Percentiles rank a stretch among this genome's conserved stretches.
These are phyloP conservation scores for Blastocystis sp. DNA, from an alignment of 352 stramenopile genomes.

Conservation along the genomic window DNA sequence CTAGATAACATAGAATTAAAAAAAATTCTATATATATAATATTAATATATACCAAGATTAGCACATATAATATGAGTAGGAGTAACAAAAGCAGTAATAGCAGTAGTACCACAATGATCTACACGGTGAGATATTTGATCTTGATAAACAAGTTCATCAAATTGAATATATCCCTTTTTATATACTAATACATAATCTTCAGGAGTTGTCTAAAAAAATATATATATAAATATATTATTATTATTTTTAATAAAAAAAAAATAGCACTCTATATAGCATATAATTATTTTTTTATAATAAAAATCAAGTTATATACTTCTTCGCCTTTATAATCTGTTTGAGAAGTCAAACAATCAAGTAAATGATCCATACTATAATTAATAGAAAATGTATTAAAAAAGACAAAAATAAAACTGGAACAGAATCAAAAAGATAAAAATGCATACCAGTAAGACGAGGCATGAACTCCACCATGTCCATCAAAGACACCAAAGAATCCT, in stretches of 20 bases:
- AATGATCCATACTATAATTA: constrained; percentile 3
- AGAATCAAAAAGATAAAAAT: neutral
- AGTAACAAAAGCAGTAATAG: constrained; percentile 40
- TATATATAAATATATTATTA: neutral
- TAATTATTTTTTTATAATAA: constrained; percentile 18
- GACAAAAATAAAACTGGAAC: too few species aligned
- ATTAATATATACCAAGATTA: constrained; percentile 37
- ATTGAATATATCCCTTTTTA: constrained; percentile 36
- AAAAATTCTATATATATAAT: too few species aligned
- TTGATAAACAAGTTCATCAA: constrained; percentile 38
- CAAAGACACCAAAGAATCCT: constrained; percentile 43
- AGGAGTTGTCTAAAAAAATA: constrained; percentile 1
- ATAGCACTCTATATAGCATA: neutral
- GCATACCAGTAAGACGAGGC: constrained; percentile 34
- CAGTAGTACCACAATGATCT: constrained; percentile 41
- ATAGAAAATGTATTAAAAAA: too few species aligned
- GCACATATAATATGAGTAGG: constrained; percentile 40
- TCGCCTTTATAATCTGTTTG: constrained; percentile 34
- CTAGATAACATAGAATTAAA: too few species aligned
- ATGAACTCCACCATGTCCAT: constrained; percentile 41
- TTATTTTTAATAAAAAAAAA: constrained; percentile 8
- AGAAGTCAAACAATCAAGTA: constrained; percentile 13
- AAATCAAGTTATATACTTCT: constrained; percentile 9
- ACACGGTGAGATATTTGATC: constrained; percentile 23
- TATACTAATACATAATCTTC: constrained; percentile 18